Evolutionary conservation across 345 rosid genomes (phyloP).

Genomic region (Geranium brycei): DNA sequence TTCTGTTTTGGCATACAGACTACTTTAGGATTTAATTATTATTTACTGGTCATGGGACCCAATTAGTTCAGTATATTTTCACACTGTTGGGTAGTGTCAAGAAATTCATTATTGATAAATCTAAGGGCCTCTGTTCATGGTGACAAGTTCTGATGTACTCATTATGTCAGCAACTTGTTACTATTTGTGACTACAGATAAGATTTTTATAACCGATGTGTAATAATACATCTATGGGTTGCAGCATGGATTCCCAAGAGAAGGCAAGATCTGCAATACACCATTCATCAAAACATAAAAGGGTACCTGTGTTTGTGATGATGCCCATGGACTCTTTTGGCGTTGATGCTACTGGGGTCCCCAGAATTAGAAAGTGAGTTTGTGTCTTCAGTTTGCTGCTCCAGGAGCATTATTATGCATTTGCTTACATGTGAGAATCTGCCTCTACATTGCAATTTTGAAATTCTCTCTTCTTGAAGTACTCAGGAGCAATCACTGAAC

Average conservation of each 20-base stretch:
- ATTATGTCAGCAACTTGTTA: too few species aligned
- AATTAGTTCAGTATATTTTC: too few species aligned
- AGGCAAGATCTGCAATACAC: slow-evolving; percentile 31
- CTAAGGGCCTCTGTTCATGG: too few species aligned
- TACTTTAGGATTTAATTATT: too few species aligned
- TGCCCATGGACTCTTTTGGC: slow-evolving; percentile 37
- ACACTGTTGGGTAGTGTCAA: too few species aligned
- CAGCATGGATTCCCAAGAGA: slow-evolving; percentile 57
- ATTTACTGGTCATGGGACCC: too few species aligned
- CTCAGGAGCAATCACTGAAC: not conserved
- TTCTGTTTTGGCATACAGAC: too few species aligned
- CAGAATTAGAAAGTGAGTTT: slow-evolving; percentile 33
- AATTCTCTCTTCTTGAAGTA: not conserved
- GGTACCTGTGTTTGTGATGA: slow-evolving; percentile 53
- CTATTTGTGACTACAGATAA: not conserved
- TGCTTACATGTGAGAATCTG: not conserved
- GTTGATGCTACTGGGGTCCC: slow-evolving; percentile 45
- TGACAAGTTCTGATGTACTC: too few species aligned
- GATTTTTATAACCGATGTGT: not conserved
- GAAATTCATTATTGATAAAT: too few species aligned
- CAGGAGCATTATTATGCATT: not conserved
- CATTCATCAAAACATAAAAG: slow-evolving; percentile 45
- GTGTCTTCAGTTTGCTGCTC: not conserved
- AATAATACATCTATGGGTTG: slow-evolving; percentile 1
- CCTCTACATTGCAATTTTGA: not conserved